Conservation (phyloP, 106 monocot species). For the Apostasia ramifera region DNA sequence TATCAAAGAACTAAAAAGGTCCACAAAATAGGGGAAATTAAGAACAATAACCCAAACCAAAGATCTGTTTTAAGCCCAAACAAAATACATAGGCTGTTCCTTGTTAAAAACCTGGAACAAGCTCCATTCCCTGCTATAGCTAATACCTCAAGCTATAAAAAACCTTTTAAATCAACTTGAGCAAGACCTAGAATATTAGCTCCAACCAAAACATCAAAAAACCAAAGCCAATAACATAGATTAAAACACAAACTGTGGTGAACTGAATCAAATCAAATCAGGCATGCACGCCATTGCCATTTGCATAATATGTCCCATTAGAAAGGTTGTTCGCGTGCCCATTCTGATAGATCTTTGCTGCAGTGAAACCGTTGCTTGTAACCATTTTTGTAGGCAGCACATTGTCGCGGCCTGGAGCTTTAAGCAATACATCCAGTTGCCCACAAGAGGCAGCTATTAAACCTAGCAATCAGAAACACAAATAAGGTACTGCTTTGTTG, state of each 20-base stretch:
- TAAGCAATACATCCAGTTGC: slow-evolving; percentile 29
- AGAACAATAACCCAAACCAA: no score
- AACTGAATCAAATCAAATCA: not conserved
- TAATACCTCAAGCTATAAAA: slow-evolving; percentile 2
- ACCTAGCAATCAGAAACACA: slow-evolving; percentile 24
- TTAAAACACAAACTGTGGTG: not conserved
- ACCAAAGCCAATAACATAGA: not conserved
- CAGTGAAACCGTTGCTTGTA: slow-evolving; percentile 10
- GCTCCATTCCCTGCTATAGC: not conserved
- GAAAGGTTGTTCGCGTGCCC: slow-evolving; percentile 15
- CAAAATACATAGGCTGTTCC: slow-evolving; percentile 11
- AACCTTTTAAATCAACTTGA: not conserved
- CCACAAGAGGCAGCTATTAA: slow-evolving; percentile 63
- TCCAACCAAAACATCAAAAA: not conserved
- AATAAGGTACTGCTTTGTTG: no score
- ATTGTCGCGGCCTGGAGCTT: not conserved
- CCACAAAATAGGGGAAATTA: no score
- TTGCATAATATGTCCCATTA: slow-evolving; percentile 22
- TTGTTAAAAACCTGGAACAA: slow-evolving; percentile 27
- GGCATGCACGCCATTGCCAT: slow-evolving; percentile 38
- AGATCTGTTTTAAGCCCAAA: not conserved
- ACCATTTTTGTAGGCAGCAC: not conserved
- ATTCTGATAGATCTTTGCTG: slow-evolving; percentile 13
- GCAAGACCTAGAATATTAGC: not conserved
- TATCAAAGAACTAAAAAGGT: no score